phyloP scores from a whole-genome alignment of 2,329 filamentous ascomycete genomes.

The Stemphylium lycopersici region DNA sequence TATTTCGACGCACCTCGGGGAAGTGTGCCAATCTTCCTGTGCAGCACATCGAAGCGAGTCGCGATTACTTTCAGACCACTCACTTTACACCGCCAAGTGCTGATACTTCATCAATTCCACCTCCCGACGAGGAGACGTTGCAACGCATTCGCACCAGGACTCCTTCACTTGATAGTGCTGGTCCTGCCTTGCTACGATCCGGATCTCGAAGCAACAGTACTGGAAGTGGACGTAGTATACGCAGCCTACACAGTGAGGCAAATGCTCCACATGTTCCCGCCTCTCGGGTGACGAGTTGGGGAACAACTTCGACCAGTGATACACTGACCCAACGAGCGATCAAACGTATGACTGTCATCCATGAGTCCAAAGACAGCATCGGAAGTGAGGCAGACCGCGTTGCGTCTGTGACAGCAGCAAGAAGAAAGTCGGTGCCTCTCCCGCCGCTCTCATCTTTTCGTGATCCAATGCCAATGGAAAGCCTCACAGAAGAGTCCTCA shows the following conservation, averaged over 20 bases:
- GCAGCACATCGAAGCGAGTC: conserved; percentile 60
- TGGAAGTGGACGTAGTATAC: conserved; percentile 31
- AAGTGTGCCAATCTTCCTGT: conserved; percentile 50
- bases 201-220: conserved; percentile 32
- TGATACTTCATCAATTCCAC: conserved; percentile 41
- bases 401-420: conserved; percentile 7
- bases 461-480: conserved; percentile 42
- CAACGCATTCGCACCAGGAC: conserved; percentile 45
- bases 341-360: conserved; percentile 69
- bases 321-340: conserved; percentile 59
- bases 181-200: conserved; percentile 18
- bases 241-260: conserved; percentile 40
- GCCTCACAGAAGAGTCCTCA: conserved; percentile 29
- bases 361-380: conserved; percentile 56
- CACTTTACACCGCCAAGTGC: conserved; percentile 16
- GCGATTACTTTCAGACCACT: conserved; percentile 44
- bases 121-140: conserved; percentile 54
- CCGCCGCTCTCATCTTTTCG: conserved; percentile 35
- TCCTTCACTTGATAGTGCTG: conserved; percentile 27
- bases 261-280: conserved; percentile 60
- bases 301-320: conserved; percentile 65
- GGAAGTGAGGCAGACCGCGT: conserved; percentile 33
- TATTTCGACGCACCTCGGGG: conserved; percentile 57
- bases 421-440: conserved; percentile 27
- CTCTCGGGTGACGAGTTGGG: conserved; percentile 72